Evolutionary conservation across 257 asterid genomes (phyloP).

Genomic region (Solanum commersonii): DNA sequence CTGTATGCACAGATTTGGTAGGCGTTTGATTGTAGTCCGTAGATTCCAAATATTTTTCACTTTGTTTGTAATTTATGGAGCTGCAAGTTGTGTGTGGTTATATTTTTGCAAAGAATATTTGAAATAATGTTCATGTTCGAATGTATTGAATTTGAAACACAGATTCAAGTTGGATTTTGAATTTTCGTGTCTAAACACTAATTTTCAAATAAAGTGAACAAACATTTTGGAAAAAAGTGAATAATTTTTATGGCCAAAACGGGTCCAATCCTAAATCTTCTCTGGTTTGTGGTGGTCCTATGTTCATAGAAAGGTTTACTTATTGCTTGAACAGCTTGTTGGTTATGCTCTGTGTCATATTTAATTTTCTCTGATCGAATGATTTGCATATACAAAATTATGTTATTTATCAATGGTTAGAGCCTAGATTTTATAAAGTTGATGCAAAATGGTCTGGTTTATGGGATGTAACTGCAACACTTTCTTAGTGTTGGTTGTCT

Average conservation of each 20-base stretch:
- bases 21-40: too few species aligned
- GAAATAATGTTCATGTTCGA: background rate
- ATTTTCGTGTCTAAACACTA: fast-evolving
- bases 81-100: background rate
- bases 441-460: background rate
- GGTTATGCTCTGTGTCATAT: background rate
- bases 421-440: background rate
- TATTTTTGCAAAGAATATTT: background rate
- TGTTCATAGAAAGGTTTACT: background rate
- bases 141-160: background rate
- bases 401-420: background rate
- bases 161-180: background rate
- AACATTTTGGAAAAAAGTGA: background rate
- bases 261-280: background rate
- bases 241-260: background rate
- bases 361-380: background rate
- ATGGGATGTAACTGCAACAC: background rate
- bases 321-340: background rate
- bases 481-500: background rate
- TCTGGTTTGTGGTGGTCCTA: background rate
- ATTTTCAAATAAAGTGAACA: background rate
- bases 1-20: too few species aligned
- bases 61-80: background rate
- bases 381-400: background rate
- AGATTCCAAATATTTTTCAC: background rate